Conservation (phyloP, 768 basidiomycete genomes). For the Boletus subparvulus region DNA sequence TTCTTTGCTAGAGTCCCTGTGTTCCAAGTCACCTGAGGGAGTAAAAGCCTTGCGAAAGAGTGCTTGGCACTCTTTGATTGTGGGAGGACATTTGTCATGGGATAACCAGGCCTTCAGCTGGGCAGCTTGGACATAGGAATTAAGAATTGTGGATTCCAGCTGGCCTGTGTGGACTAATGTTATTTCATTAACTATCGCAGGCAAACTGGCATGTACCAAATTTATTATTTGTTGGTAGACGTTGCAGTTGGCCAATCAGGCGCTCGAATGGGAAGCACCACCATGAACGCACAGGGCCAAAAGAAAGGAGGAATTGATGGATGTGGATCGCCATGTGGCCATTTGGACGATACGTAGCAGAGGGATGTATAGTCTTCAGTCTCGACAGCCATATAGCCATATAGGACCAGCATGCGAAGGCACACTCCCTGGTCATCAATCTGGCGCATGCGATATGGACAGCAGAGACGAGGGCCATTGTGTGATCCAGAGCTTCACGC, state of each 20-base stretch:
- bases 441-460: too few relatives aligned
- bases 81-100: neutral
- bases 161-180: neutral
- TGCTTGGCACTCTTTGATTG: too few relatives aligned
- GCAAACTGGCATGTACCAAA: neutral
- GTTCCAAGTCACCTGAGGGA: too few relatives aligned
- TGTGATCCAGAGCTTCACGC: neutral
- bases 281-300: neutral
- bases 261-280: slow-evolving; percentile 1
- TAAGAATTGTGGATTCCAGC: neutral
- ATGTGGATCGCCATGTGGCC: neutral
- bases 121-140: neutral
- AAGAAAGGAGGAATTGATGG: neutral
- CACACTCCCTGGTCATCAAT: too few relatives aligned
- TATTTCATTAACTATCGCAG: too few relatives aligned
- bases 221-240: neutral
- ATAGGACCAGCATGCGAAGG: too few relatives aligned
- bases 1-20: too few relatives aligned
- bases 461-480: neutral
- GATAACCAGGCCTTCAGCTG: neutral
- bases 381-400: too few relatives aligned
- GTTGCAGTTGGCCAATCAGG: neutral
- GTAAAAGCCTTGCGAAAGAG: too few relatives aligned
- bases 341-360: neutral
- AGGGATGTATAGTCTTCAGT: too few relatives aligned